phyloP scores from a whole-genome alignment of 352 stramenopile species.

The Saprolegnia parasitica region DNA sequence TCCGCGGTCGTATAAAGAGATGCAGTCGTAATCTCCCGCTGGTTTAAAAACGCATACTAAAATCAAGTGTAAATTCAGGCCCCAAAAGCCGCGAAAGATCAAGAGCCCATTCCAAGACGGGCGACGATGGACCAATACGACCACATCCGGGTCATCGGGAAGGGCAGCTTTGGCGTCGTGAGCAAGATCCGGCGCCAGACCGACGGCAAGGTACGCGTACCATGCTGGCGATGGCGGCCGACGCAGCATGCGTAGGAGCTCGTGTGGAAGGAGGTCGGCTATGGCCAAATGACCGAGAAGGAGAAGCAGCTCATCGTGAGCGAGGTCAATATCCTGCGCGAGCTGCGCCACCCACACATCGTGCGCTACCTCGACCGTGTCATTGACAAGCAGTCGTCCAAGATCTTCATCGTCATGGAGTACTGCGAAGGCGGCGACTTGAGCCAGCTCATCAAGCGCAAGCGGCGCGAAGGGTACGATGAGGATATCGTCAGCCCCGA shows the following conservation, averaged over 20 bases:
- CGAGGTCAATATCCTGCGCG: slow-evolving; percentile 92
- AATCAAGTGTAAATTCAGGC: background rate
- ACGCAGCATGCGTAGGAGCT: slow-evolving; percentile 52
- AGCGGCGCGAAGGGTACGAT: slow-evolving; percentile 77
- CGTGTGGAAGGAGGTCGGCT: slow-evolving; percentile 92
- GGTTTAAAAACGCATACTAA: background rate
- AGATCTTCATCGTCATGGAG: slow-evolving; percentile 95
- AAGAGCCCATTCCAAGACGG: slow-evolving; percentile 1
- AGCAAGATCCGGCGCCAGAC: slow-evolving; percentile 86
- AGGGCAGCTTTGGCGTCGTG: slow-evolving; percentile 89
- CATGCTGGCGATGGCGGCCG: background rate
- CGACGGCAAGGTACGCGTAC: slow-evolving; percentile 68
- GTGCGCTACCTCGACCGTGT: slow-evolving; percentile 92
- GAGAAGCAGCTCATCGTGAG: slow-evolving; percentile 92
- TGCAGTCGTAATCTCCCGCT: background rate
- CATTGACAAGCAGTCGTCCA: slow-evolving; percentile 88
- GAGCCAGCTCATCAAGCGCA: slow-evolving; percentile 87
- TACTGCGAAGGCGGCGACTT: slow-evolving; percentile 89
- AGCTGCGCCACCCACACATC: slow-evolving; percentile 90
- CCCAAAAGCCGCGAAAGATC: slow-evolving; percentile 3
- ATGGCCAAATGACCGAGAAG: slow-evolving; percentile 89
- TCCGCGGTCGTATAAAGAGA: background rate
- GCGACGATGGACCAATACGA: slow-evolving; percentile 82
- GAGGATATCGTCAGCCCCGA: background rate
- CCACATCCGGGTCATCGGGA: slow-evolving; percentile 84